These are phyloP conservation scores for Tulasnella sp. DNA, from an alignment of 768 basidiomycete genomes.

Conservation along the genomic window DNA sequence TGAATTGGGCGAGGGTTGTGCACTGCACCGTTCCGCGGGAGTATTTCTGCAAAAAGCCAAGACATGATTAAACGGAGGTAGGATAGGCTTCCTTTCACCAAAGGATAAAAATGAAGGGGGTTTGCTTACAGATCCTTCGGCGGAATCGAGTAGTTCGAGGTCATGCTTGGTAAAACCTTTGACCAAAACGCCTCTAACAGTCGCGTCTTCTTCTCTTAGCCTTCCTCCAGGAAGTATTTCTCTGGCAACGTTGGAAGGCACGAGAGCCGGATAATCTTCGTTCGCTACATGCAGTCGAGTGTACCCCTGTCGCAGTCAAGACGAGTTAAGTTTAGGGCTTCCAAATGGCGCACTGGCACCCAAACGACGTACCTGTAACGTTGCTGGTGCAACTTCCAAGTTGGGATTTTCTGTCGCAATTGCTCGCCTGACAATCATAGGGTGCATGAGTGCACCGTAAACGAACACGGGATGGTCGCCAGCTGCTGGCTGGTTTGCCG, in stretches of 20 bases:
- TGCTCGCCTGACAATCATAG: conserved; percentile 71
- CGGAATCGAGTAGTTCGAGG: conserved; percentile 63
- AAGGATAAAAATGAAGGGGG: not conserved
- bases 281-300: conserved; percentile 40
- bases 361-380: conserved; percentile 53
- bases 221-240: conserved; percentile 46
- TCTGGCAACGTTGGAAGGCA: conserved; percentile 55
- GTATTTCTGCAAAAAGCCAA: conserved; percentile 63
- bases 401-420: conserved; percentile 63
- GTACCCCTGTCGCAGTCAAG: not conserved
- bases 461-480: conserved; percentile 55
- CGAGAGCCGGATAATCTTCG: conserved; percentile 80
- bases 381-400: conserved; percentile 66
- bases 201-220: conserved; percentile 56
- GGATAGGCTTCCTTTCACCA: not conserved
- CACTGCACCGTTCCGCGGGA: conserved; percentile 51
- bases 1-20: conserved; percentile 51
- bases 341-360: not conserved
- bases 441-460: conserved; percentile 90
- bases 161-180: conserved; percentile 64
- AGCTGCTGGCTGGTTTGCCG: not conserved
- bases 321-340: not conserved
- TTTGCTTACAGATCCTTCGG: conserved; percentile 70
- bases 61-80: not conserved
- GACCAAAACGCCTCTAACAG: conserved; percentile 77